Base-by-base conservation (phyloP, 257 asterid genomes). In the Salvia rosmarinus region DNA sequence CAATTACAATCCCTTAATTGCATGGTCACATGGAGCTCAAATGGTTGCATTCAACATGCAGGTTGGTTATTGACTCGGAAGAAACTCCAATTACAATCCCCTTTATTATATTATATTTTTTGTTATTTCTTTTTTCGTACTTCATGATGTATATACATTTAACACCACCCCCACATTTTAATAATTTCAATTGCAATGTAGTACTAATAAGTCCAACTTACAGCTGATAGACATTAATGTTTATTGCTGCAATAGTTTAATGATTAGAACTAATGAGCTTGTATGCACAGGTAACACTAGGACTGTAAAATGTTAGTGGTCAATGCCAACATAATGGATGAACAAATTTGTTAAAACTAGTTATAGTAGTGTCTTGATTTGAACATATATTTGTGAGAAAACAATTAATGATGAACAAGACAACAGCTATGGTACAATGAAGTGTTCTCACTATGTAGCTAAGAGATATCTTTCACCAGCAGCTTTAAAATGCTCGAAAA, bases 1-100 rank as follows among this genome's bases (percentile, higher is more conserved):
- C 80, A 92, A 92, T 79, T 92, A 92, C 80, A 90, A 92, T 78
- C 98, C 98, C 52, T 84, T 92, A 19, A 80, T 90, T 69, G 98
- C 89, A 49, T 92, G 98, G 98, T 73, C 80, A 69, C 97, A 90
- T 74, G 98, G 98, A 82, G 97, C 98, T 64, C 98, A 92, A 78
- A 88, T 92, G 98, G 95, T 92, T 64, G 97, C 98, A 72, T 87
- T 90, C 84, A 92, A 92, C 74, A 90, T 92, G 98, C 96, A 92
- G 96, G 96, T 90, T 77, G 55, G 83, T 69, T 56, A 67, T 4
- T 56, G n/a, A 76, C 64, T 57, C 17, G 16, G 43, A 65, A 59
- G 14, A 52, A 39, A 39, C 12, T 9, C 44, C 12, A 39, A 39
- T 39, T 39, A 39, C 44, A 39, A 39, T 39, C 44, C 44, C 44